phyloP scores from a whole-genome alignment of 805 yeast genomes.

The Ogataea methylovora region DNA sequence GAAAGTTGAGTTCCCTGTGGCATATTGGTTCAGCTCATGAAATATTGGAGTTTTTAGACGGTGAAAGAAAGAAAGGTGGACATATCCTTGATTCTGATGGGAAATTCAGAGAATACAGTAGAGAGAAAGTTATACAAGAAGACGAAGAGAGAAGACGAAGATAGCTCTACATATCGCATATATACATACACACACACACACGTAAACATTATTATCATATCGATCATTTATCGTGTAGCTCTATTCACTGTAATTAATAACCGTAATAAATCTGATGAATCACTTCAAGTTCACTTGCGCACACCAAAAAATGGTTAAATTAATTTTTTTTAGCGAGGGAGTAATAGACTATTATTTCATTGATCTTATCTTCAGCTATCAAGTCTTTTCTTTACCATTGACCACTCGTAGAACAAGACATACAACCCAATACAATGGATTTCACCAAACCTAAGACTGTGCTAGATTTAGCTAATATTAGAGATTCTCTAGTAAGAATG shows the following conservation, averaged over 20 bases:
- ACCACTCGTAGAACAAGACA: no score
- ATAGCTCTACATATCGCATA: background rate
- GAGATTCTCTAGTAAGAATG: slow-evolving; percentile 82
- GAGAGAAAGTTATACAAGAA: no score
- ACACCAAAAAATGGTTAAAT: no score
- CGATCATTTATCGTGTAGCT: no score
- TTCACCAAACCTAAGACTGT: slow-evolving; percentile 79
- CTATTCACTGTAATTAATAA: no score
- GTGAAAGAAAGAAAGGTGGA: slow-evolving; percentile 5
- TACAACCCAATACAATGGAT: slow-evolving; percentile 48
- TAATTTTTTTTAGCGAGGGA: no score
- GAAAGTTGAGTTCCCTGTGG: slow-evolving; percentile 25
- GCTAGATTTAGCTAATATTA: slow-evolving; percentile 70
- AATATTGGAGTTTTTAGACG: slow-evolving; percentile 11
- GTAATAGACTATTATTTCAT: no score
- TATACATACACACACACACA: background rate
- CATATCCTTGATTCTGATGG: background rate
- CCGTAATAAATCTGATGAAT: no score
- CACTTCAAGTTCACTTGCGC: no score
- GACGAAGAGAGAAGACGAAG: background rate
- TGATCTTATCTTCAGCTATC: no score
- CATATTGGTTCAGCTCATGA: slow-evolving; percentile 16
- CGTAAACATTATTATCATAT: no score
- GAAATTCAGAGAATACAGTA: background rate
- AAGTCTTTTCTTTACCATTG: no score